Evolutionary conservation across 306 rosid genomes (phyloP).

Genomic region (Quercus parvula): DNA sequence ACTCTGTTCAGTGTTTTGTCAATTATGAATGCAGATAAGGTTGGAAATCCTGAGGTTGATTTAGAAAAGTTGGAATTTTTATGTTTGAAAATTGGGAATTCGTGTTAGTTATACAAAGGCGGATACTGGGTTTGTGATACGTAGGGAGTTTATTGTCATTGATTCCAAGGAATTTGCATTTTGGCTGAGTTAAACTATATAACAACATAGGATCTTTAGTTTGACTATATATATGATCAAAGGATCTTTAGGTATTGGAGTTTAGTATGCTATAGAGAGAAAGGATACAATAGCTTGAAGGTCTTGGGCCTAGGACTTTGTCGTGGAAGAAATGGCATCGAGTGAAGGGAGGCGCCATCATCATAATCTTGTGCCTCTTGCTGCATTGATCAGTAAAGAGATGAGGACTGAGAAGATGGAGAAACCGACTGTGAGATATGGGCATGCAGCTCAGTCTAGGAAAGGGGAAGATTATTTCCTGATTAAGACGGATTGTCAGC

Average conservation of each 20-base stretch:
- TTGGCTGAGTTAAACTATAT: constrained; percentile 1
- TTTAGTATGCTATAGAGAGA: constrained; percentile 34
- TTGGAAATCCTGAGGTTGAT: constrained; percentile 13
- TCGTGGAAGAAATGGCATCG: constrained; percentile 52
- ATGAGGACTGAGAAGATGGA: constrained; percentile 89
- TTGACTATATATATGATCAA: background rate
- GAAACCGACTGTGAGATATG: constrained; percentile 76
- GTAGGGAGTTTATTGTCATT: background rate
- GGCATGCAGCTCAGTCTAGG: constrained; percentile 85
- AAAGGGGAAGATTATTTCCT: constrained; percentile 93
- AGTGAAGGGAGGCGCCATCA: constrained; percentile 67
- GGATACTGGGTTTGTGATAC: background rate
- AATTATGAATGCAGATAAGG: constrained; percentile 48
- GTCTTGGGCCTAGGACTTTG: constrained; percentile 19
- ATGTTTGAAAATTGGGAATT: constrained; percentile 12
- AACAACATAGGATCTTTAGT: constrained; percentile 1
- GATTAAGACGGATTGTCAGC: constrained; percentile 73
- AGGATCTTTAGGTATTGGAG: constrained; percentile 17
- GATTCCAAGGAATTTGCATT: background rate
- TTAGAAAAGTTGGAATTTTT: background rate
- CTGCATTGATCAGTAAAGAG: constrained; percentile 84
- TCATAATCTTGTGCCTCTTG: constrained; percentile 85
- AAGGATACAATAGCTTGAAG: constrained; percentile 23
- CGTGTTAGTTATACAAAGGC: constrained; percentile 4
- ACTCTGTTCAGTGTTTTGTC: constrained; percentile 14